phyloP scores from a whole-genome alignment of 2,329 filamentous ascomycete species.

The Penicillium crustosum region DNA sequence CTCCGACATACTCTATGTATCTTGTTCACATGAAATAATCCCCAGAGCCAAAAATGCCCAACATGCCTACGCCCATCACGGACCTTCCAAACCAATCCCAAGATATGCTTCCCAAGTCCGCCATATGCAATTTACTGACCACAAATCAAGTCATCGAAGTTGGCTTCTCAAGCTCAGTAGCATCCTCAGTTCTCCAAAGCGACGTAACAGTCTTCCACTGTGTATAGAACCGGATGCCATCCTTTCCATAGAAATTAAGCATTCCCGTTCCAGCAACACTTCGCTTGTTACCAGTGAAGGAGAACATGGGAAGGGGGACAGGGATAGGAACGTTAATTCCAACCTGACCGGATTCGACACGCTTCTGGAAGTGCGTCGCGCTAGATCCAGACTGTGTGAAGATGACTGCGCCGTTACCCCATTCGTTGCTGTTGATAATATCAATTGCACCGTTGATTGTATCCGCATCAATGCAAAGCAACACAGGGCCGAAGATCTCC shows the following conservation, averaged over 20 bases:
- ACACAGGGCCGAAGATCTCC: slow-evolving; percentile 64
- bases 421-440: slow-evolving; percentile 62
- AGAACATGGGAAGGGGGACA: slow-evolving; percentile 59
- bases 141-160: neutral
- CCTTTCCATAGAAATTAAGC: slow-evolving; percentile 42
- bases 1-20: no score
- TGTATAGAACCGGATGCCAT: slow-evolving; percentile 3
- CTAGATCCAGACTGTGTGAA: slow-evolving; percentile 61
- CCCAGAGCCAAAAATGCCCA: no score
- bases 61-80: neutral
- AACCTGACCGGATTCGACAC: slow-evolving; percentile 63
- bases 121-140: neutral
- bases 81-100: neutral
- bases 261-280: slow-evolving; percentile 78
- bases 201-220: slow-evolving; percentile 7
- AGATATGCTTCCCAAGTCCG: neutral
- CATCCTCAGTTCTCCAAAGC: slow-evolving; percentile 5
- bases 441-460: slow-evolving; percentile 60
- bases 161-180: slow-evolving; percentile 2
- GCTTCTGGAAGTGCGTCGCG: slow-evolving; percentile 58
- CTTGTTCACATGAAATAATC: no score
- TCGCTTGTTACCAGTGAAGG: slow-evolving; percentile 71
- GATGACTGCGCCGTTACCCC: slow-evolving; percentile 63
- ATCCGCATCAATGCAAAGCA: slow-evolving; percentile 58
- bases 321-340: slow-evolving; percentile 65